Conservation (phyloP, 176 grass and related monocot genomes). For the Saccharum officinarum region DNA sequence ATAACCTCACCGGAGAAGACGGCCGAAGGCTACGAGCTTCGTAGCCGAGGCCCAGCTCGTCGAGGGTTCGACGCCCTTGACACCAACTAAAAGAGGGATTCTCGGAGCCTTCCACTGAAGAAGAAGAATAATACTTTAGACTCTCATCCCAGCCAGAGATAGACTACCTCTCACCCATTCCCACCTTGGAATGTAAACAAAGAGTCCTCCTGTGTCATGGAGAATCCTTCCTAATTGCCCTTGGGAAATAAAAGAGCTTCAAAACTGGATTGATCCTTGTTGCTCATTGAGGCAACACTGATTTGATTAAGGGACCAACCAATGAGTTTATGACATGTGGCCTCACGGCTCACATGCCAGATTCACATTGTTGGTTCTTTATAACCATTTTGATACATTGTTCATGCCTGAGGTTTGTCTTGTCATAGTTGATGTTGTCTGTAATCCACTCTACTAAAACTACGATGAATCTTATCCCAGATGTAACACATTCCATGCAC, state of each 20-base stretch:
- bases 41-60: too few species aligned
- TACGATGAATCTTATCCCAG: neutral
- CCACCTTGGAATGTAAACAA: neutral
- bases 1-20: too few species aligned
- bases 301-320: neutral
- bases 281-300: neutral
- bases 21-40: too few species aligned
- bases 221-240: too few species aligned
- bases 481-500: neutral
- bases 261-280: neutral
- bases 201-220: too few species aligned
- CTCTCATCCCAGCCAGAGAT: neutral
- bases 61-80: too few species aligned
- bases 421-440: slow-evolving; percentile 2
- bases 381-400: neutral
- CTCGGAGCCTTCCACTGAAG: neutral
- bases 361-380: neutral
- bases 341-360: neutral
- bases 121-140: neutral
- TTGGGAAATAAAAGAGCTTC: neutral
- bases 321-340: neutral
- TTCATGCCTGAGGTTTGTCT: neutral
- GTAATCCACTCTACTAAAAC: neutral
- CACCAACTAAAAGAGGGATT: neutral
- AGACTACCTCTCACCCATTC: neutral